Evolutionary conservation across 2,329 filamentous ascomycete genomes (phyloP).

Genomic region (Penicillium paneum): DNA sequence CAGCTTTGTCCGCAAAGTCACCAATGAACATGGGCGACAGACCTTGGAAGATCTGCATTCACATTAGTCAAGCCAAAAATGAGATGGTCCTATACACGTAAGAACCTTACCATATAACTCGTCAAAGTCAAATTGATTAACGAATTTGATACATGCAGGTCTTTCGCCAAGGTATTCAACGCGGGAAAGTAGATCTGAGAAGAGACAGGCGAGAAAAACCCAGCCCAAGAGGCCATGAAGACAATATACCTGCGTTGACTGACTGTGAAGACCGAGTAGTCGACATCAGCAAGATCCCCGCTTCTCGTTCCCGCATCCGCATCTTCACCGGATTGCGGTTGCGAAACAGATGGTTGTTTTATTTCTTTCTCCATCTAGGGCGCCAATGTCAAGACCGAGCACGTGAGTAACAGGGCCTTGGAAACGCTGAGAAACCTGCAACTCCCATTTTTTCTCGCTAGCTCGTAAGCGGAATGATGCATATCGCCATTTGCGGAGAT

Average conservation of each 20-base stretch:
- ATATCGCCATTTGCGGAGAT: slow-evolving; percentile 13
- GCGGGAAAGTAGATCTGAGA: slow-evolving; percentile 47
- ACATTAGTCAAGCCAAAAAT: not conserved
- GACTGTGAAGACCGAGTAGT: slow-evolving; percentile 34
- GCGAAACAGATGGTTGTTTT: not conserved
- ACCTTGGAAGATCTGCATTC: slow-evolving; percentile 50
- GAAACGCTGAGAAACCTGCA: not conserved
- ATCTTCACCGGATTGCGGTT: slow-evolving; percentile 7
- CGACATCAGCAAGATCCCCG: slow-evolving; percentile 16
- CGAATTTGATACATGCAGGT: slow-evolving; percentile 28
- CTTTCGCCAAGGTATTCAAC: slow-evolving; percentile 33
- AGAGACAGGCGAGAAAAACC: slow-evolving; percentile 46
- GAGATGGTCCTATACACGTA: not conserved
- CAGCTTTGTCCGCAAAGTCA: slow-evolving; percentile 51
- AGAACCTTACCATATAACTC: slow-evolving; percentile 23
- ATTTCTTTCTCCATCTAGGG: slow-evolving; percentile 6
- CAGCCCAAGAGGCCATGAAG: slow-evolving; percentile 31
- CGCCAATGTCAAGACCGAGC: not conserved
- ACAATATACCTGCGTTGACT: slow-evolving; percentile 29
- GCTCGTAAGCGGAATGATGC: slow-evolving; percentile 1
- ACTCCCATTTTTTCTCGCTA: slow-evolving; percentile 1
- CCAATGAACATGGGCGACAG: slow-evolving; percentile 53
- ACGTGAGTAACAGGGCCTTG: too few relatives aligned
- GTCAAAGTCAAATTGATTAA: slow-evolving; percentile 29
- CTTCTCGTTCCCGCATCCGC: slow-evolving; percentile 6